phyloP scores from a whole-genome alignment of 2,329 filamentous ascomycete genomes.

The Aspergillus ochraceoroseus region DNA sequence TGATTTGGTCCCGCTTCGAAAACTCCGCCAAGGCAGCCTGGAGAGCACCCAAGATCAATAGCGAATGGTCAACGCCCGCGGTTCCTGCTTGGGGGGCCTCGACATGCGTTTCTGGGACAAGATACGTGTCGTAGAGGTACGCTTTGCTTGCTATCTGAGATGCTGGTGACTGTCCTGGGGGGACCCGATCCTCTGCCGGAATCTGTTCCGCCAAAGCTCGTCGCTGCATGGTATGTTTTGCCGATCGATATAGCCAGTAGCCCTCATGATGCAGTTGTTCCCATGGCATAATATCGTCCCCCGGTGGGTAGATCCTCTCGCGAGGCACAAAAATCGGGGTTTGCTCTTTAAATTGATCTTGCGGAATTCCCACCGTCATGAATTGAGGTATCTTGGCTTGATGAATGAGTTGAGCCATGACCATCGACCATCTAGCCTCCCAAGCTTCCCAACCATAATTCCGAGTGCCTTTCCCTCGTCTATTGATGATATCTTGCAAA shows the following conservation, averaged over 20 bases:
- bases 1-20: conserved; percentile 48
- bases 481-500: conserved; percentile 71
- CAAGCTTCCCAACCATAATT: conserved; percentile 95
- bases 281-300: conserved; percentile 54
- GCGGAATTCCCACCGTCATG: conserved; percentile 28
- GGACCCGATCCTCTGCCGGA: conserved; percentile 54
- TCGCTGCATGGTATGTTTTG: conserved; percentile 49
- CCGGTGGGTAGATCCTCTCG: conserved; percentile 49
- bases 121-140: conserved; percentile 55
- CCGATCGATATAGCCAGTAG: conserved; percentile 56
- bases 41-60: conserved; percentile 48
- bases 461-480: conserved; percentile 74
- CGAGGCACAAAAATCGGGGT: conserved; percentile 45
- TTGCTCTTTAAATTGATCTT: conserved; percentile 23
- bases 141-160: conserved; percentile 52
- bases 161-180: conserved; percentile 53
- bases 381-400: conserved; percentile 49
- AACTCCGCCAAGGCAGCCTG: conserved; percentile 50
- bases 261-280: conserved; percentile 58
- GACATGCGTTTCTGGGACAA: conserved; percentile 55
- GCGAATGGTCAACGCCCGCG: conserved; percentile 49
- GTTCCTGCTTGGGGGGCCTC: conserved; percentile 48
- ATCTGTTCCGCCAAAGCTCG: conserved; percentile 52
- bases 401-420: conserved; percentile 58
- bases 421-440: conserved; percentile 68